Evolutionary conservation across 192 early-diverging fungal genomes (phyloP), one percentile per base, ranked within the genome.

Genomic region (Backusella liffmaniae): DNA sequence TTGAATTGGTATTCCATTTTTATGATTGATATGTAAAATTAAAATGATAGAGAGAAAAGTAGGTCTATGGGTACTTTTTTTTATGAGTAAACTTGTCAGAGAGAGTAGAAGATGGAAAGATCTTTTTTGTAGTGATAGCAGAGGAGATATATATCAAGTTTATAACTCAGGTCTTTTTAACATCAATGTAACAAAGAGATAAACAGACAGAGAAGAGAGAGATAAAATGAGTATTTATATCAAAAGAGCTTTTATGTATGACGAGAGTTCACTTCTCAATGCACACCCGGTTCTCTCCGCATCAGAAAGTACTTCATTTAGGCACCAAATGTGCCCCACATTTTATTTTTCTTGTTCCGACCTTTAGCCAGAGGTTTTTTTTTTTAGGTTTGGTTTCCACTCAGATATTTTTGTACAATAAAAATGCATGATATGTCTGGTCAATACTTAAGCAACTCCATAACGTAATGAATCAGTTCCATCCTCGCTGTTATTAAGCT

Each of bases 291-390:
- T 62, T 62, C 56, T 62, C 56, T 62, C 56, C 56, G 56, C 56
- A 29, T 62, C 56, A 13, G 26, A 23, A 62, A 62, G 23, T 62
- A 62, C 56, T 4, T 62, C 56, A 13, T 59, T 62, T 62, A 62
- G 56, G 5, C 23, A 59, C 10, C 23, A 59, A 23, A 12, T 26
- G 10, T 26, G 21, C 53, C 56, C 56, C 56, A 62, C 56, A 62
- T 62, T 62, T 59, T 74, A 76, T 21, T 46, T 68, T 35, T 76
- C 59, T 51, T 62, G 26, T 13, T 62, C 56, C 56, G 56, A 62
- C 26, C 13, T 29, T 62, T 62, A 62, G 5, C 0, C 46, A 49
- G 18, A 44, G 37, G 18, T 3, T 32, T 32, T 32, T 32, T n/a
- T 26, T 29, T 13, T 59, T 12, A 23, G 21, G 53, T 59, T 59